Percentiles rank a stretch among this genome's conserved stretches.
These are phyloP conservation scores for Cryptococcus floricola DNA, from an alignment of 1,284 basidiomycete species.

Conservation along the genomic window DNA sequence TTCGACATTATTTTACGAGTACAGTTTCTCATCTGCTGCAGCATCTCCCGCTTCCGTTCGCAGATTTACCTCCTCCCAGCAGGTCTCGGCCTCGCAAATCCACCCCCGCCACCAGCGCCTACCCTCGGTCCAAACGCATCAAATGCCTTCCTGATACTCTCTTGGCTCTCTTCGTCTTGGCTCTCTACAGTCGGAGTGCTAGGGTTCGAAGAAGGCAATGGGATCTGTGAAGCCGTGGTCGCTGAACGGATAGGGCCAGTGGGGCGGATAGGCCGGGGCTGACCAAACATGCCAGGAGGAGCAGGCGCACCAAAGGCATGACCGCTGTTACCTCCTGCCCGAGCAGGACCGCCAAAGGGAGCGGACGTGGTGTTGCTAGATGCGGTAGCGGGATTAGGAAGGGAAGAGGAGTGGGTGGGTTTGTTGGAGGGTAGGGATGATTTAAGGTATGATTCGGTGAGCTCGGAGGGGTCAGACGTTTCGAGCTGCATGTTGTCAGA, in stretches of 20 bases:
- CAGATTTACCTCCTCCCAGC: constrained; percentile 33
- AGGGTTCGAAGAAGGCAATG: constrained; percentile 25
- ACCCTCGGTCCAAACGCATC: constrained; percentile 48
- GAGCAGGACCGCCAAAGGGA: constrained; percentile 4
- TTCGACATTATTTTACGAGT: no score
- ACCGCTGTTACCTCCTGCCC: constrained; percentile 1
- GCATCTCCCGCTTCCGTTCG: not conserved
- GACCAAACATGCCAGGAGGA: constrained; percentile 19
- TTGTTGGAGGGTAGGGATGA: constrained; percentile 53
- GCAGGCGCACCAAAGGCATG: constrained; percentile 16
- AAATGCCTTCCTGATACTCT: constrained; percentile 41
- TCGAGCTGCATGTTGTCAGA: constrained; percentile 58
- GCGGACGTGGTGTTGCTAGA: not conserved
- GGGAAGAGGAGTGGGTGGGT: constrained; percentile 32
- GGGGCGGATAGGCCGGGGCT: constrained; percentile 20
- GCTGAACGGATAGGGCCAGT: constrained; percentile 16
- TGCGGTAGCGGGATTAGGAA: constrained; percentile 20
- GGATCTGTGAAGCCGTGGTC: constrained; percentile 19
- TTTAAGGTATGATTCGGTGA: constrained; percentile 62
- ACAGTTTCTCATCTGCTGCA: no score
- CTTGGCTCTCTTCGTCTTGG: constrained; percentile 37
- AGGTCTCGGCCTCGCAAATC: constrained; percentile 44
- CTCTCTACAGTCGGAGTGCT: constrained; percentile 22
- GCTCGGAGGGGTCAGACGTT: constrained; percentile 71
- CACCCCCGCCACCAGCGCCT: constrained; percentile 25